Conservation (phyloP, 768 basidiomycete species). For the Naganishia antarctica region DNA sequence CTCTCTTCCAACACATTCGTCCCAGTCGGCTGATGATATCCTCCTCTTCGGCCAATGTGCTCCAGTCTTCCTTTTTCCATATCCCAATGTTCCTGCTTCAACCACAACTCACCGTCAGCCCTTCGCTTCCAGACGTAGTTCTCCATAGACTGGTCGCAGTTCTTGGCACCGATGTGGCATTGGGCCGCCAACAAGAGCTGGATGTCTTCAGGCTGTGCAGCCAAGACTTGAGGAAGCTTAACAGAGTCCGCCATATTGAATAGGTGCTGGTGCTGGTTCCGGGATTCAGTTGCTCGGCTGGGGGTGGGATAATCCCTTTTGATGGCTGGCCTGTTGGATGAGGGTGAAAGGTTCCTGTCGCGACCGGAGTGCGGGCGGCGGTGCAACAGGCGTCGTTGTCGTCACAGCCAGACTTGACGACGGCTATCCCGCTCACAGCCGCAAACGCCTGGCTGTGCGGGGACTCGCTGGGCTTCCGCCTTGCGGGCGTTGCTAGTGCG, state of each 20-base stretch:
- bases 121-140: constrained; percentile 97
- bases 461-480: no score
- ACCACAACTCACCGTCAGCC: constrained; percentile 68
- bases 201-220: constrained; percentile 95
- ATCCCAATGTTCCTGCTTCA: neutral
- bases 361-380: constrained; percentile 7
- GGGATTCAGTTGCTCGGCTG: neutral
- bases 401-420: constrained; percentile 20
- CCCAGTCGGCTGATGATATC: neutral
- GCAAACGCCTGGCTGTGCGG: no score
- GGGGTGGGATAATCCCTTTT: constrained; percentile 20
- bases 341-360: constrained; percentile 15
- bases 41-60: neutral
- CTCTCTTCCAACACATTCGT: neutral
- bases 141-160: constrained; percentile 99
- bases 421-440: constrained; percentile 1
- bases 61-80: neutral
- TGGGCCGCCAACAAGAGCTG: constrained; percentile 90
- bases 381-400: constrained; percentile 4
- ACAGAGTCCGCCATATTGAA: constrained; percentile 41
- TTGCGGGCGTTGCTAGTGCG: no score
- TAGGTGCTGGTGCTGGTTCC: constrained; percentile 14
- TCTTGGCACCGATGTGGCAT: constrained; percentile 96
- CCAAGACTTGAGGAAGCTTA: constrained; percentile 88
- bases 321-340: constrained; percentile 17